These are phyloP conservation scores for Exsudoporus frostii DNA, from an alignment of 768 basidiomycete genomes.

Conservation along the genomic window DNA sequence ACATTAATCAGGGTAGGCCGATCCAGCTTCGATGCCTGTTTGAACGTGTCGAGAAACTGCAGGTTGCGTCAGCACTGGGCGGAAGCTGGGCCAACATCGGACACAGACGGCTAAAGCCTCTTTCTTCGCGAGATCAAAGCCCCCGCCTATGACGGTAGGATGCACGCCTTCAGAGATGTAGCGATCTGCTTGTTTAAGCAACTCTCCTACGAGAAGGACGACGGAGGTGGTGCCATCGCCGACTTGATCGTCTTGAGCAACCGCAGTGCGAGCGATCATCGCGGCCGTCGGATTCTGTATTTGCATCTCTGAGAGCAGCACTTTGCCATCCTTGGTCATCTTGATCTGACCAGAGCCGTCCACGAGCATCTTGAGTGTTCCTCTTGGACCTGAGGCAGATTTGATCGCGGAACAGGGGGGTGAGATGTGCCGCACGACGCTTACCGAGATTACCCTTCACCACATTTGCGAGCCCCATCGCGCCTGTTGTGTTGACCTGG, in stretches of 20 bases:
- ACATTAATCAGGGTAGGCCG: constrained; percentile 90
- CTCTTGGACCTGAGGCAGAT: constrained; percentile 72
- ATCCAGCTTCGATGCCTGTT: constrained; percentile 72
- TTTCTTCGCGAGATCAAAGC: constrained; percentile 97
- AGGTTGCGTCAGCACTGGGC: constrained; percentile 21
- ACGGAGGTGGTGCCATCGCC: constrained; percentile 99
- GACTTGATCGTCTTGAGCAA: constrained; percentile 98
- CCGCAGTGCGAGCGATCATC: constrained; percentile 97
- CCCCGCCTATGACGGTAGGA: constrained; percentile 91
- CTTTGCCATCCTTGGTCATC: constrained; percentile 99
- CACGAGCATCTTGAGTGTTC: constrained; percentile 99
- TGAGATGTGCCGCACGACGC: constrained; percentile 23
- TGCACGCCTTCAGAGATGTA: constrained; percentile 98
- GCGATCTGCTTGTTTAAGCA: constrained; percentile 96
- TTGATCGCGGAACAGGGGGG: constrained; percentile 23
- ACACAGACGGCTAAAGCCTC: constrained; percentile 77
- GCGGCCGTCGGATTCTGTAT: constrained; percentile 99
- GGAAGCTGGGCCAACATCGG: constrained; percentile 10
- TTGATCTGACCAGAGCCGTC: constrained; percentile 98
- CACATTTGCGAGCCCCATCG: constrained; percentile 95
- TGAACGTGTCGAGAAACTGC: constrained; percentile 92
- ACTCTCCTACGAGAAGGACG: constrained; percentile 90
- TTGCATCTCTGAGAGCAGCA: constrained; percentile 98
- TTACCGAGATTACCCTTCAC: constrained; percentile 96
- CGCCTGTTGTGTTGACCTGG: constrained; percentile 89